Base-by-base conservation (phyloP, 768 basidiomycete genomes). In the Serendipita indica region DNA sequence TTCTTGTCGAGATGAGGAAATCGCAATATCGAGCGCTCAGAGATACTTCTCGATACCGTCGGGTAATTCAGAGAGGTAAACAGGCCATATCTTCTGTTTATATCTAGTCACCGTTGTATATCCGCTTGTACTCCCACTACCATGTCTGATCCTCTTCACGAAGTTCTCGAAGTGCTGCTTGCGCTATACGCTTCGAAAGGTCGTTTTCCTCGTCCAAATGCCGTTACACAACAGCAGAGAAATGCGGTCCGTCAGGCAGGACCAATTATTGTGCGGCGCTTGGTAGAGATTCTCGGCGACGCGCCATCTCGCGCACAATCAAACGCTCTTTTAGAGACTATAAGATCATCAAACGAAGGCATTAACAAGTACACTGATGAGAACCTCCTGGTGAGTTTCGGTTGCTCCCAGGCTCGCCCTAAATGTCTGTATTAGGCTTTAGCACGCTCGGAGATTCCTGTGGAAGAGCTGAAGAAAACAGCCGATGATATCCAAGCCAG, bases 391-490 rank as follows among this genome's bases (percentile, higher is more conserved):
- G 41, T n/a, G n/a, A 7, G 41, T 43, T 43, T 3, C 41, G 16
- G 6, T 6, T n/a, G 16, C 27, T 7, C 16, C 1, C 41, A 43
- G 18, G 27, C 41, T 43, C 41, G 18, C 5, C 7, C 5, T 7
- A n/a, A 5, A 43, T n/a, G 6, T 43, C 27, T 6, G 6, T 18
- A 18, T n/a, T 43, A 43, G 41, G 6, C 7, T 18, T 25, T 43
- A 25, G 41, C 41, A 25, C 18, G 41, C 7, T n/a, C 7, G 16
- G 41, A 59, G 18, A 65, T 68, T 25, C 67, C 66, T 1, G 33
- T 68, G 3, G 59, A 65, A 5, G 61, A 64, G 27, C 39, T 67
- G 2, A 60, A 67, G 22, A 45, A 57, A 4, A 35, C 57, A n/a
- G 66, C 67, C 3, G 65, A 65, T 33, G 33, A 32, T 18, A 22